Evolutionary conservation across 2,329 filamentous ascomycete genomes (phyloP).

Genomic region (Bipolaris sorokiniana): DNA sequence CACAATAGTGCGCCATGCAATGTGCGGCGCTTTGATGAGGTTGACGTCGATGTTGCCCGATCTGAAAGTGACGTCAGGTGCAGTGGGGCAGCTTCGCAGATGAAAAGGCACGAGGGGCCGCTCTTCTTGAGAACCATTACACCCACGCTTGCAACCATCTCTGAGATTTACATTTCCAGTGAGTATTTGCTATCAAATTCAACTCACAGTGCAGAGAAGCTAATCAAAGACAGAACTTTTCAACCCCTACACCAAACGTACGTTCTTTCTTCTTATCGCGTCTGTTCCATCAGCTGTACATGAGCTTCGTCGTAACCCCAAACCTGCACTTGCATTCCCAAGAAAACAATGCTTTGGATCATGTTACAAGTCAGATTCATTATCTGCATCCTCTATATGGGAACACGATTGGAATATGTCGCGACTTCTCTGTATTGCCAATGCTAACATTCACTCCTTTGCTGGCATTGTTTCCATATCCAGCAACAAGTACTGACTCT

Average conservation of each 20-base stretch:
- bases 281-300: neutral
- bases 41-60: conserved; percentile 39
- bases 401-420: neutral
- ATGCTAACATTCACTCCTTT: neutral
- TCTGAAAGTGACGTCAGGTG: conserved; percentile 34
- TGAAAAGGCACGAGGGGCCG: conserved; percentile 15
- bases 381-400: neutral
- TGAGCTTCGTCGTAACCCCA: neutral
- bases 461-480: too few relatives aligned
- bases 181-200: neutral
- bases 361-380: neutral
- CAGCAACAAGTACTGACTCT: neutral
- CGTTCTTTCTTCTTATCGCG: neutral
- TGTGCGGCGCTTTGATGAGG: conserved; percentile 14
- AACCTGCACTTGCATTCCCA: too few relatives aligned
- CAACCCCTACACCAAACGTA: neutral
- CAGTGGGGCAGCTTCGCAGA: conserved; percentile 27
- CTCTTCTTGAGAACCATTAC: conserved; percentile 6
- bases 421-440: neutral
- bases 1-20: conserved; percentile 6
- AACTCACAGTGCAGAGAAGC: neutral
- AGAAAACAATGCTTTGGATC: too few relatives aligned
- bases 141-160: neutral
- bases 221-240: neutral
- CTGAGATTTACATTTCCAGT: neutral